Evolutionary conservation across 768 basidiomycete genomes (phyloP), one percentile per base, ranked within the genome.

Genomic region (Suillus weaverae): DNA sequence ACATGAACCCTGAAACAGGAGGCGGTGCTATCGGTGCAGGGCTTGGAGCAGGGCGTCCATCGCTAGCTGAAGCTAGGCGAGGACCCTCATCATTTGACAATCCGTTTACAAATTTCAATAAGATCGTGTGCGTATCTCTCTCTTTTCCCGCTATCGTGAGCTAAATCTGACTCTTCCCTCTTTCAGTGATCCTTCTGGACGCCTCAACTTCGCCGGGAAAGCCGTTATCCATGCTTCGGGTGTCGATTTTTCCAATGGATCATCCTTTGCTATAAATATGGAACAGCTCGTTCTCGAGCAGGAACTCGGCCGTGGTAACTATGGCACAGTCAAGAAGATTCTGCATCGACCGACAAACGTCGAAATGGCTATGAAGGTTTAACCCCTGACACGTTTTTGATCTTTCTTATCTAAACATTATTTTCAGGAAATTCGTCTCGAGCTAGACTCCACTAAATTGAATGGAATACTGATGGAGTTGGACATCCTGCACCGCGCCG

Each of bases 381-480:
- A 81, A 72, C 30, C 26, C 38, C 38, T 46, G 43, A 71, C 67
- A 64, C 64, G 36, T 26, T 26, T 41, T 32, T 54, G 43, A 44
- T 66, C 7, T 61, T 30, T 13, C 66, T 48, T 32, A 26, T n/a
- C 65, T 59, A 33, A 53, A 57, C 36, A 56, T 50, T 41, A 18
- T 63, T 44, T 51, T 55, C 75, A 99, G 97, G 97, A 99, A 89
- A 99, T 99, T 69, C 92, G 94, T 30, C 83, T 99, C 18, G 95
- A 99, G 74, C 85, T 99, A 16, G 97, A 99, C 71, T 88, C 95
- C 62, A 88, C 92, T 56, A 94, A 95, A 71, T 85, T 99, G 46
- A 94, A 94, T 71, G 94, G 91, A 16, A 99, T 99, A 81, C 89
- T 99, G 71, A 99, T 98, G 91, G 97, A 99, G 73, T 91, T 99